phyloP scores from a whole-genome alignment of 163 green algal genomes.

The Chlorella variabilis region DNA sequence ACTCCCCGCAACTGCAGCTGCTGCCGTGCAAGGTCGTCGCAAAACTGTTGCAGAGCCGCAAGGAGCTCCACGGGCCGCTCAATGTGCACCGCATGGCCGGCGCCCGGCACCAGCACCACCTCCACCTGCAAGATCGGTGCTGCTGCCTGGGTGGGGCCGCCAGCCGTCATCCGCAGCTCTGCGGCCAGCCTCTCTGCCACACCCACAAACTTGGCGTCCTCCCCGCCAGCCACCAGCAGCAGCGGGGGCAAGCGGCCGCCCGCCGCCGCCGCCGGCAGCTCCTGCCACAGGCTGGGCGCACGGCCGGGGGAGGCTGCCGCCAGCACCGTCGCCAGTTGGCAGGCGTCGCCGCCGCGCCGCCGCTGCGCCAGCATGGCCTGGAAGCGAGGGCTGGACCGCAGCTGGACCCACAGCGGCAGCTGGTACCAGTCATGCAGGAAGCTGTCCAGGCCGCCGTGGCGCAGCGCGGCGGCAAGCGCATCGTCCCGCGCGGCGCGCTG shows the following conservation, averaged over 20 bases:
- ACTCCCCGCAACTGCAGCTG: too few relatives aligned
- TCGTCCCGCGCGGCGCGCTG: slow-evolving; percentile 26
- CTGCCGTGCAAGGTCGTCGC: too few relatives aligned
- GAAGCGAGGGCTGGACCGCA: slow-evolving; percentile 44
- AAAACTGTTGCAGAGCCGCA: slow-evolving; percentile 16
- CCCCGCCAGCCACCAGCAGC: slow-evolving; percentile 67
- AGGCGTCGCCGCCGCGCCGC: not conserved
- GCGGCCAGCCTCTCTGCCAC: slow-evolving; percentile 43
- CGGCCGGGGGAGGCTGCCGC: slow-evolving; percentile 40
- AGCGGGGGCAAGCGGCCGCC: slow-evolving; percentile 39
- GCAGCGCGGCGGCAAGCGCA: slow-evolving; percentile 38
- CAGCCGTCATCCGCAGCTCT: not conserved
- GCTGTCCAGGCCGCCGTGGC: not conserved
- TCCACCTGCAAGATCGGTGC: too few relatives aligned
- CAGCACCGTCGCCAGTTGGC: slow-evolving; percentile 11
- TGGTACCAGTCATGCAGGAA: slow-evolving; percentile 54
- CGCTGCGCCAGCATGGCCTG: slow-evolving; percentile 24
- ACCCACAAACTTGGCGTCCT: slow-evolving; percentile 74
- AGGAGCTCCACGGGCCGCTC: slow-evolving; percentile 57
- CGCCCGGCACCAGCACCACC: slow-evolving; percentile 52
- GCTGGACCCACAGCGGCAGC: slow-evolving; percentile 46
- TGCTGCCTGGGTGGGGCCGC: not conserved
- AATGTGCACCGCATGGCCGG: slow-evolving; percentile 75
- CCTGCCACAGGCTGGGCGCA: slow-evolving; percentile 56
- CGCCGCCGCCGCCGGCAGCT: slow-evolving; percentile 36